phyloP scores from a whole-genome alignment of 75 land plant genomes.

The Chamaecyparis obtusa region DNA sequence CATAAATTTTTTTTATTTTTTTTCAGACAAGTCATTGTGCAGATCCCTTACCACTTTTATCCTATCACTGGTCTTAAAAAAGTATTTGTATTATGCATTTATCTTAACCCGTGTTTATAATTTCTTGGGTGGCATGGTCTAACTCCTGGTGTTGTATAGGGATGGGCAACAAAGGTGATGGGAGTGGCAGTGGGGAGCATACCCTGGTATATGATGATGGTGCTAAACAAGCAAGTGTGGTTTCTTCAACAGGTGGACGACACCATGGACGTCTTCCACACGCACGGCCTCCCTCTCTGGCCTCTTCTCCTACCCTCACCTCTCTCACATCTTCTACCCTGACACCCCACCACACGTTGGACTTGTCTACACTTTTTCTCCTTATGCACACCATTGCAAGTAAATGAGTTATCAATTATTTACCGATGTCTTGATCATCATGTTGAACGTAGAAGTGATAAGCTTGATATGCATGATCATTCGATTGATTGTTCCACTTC shows the following conservation, averaged over 20 bases:
- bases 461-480: constrained; percentile 33
- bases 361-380: not conserved
- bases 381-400: not conserved
- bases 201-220: constrained; percentile 47
- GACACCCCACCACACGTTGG: not conserved
- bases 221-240: constrained; percentile 30
- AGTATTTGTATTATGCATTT: too few relatives aligned
- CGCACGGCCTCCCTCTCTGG: constrained; percentile 42
- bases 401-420: constrained; percentile 30
- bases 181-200: constrained; percentile 33
- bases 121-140: too few relatives aligned
- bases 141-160: constrained; percentile 23
- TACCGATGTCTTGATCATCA: constrained; percentile 27
- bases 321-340: constrained; percentile 21
- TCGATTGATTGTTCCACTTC: constrained; percentile 20
- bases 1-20: too few relatives aligned
- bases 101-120: too few relatives aligned
- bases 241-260: constrained; percentile 29
- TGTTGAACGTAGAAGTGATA: constrained; percentile 25
- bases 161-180: constrained; percentile 42
- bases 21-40: too few relatives aligned
- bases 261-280: constrained; percentile 39
- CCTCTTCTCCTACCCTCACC: constrained; percentile 36
- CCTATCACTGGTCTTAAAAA: too few relatives aligned
- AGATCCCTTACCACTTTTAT: too few relatives aligned